Evolutionary conservation across 2,329 filamentous ascomycete genomes (phyloP).

Genomic region (Diaporthe sp.): DNA sequence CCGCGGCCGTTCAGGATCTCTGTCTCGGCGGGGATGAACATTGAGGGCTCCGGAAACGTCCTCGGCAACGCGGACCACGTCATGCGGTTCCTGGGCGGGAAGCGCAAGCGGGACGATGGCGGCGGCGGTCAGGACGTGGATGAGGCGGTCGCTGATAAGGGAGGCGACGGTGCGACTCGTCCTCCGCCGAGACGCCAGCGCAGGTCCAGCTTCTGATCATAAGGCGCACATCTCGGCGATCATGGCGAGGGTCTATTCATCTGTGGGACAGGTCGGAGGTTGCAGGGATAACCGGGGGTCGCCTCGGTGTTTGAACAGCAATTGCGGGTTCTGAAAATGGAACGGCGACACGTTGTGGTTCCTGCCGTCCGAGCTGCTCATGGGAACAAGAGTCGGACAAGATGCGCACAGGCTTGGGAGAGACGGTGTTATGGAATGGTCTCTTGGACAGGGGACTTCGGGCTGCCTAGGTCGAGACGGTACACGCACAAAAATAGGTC

Average conservation of each 20-base stretch:
- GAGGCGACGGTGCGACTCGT: neutral
- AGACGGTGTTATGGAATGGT: neutral
- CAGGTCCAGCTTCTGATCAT: slow-evolving; percentile 24
- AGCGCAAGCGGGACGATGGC: slow-evolving; percentile 21
- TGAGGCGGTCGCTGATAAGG: neutral
- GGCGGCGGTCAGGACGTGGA: neutral
- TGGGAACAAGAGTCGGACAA: neutral
- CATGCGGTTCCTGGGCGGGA: slow-evolving; percentile 14
- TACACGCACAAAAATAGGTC: neutral
- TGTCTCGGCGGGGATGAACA: slow-evolving; percentile 57
- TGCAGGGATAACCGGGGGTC: neutral
- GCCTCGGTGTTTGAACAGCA: neutral
- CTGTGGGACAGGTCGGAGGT: neutral
- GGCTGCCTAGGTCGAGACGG: neutral
- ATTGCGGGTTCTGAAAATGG: neutral
- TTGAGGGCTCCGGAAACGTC: slow-evolving; percentile 57
- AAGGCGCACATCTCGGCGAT: neutral
- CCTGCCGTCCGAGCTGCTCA: no score
- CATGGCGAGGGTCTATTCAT: no score
- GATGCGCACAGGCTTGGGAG: neutral
- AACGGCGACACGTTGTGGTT: neutral
- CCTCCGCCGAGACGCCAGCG: neutral
- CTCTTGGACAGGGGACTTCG: neutral
- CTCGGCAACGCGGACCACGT: slow-evolving; percentile 46
- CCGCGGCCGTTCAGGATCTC: slow-evolving; percentile 54